Percentiles rank a stretch among this genome's conserved stretches.
These are phyloP conservation scores for Typha latifolia DNA, from an alignment of 176 grass and related monocot genomes.

Conservation along the genomic window DNA sequence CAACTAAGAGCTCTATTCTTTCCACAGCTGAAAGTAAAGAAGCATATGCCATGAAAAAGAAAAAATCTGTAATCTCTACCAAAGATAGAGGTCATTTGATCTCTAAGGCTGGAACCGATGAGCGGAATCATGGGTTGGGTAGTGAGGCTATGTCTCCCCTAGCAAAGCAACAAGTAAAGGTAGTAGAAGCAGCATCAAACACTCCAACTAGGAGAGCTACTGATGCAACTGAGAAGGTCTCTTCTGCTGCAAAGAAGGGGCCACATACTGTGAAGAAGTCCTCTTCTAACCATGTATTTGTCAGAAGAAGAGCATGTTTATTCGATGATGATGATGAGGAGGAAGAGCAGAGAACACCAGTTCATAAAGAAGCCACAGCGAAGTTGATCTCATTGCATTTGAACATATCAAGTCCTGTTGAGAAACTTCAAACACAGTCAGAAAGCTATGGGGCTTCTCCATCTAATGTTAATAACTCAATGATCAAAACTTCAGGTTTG, in stretches of 20 bases:
- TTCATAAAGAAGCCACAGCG: slow-evolving; percentile 42
- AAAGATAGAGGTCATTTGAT: slow-evolving; percentile 21
- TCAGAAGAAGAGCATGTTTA: slow-evolving; percentile 51
- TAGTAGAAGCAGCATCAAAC: slow-evolving; percentile 16
- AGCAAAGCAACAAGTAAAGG: slow-evolving; percentile 29
- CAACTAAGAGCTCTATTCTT: slow-evolving; percentile 20
- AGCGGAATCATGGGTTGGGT: slow-evolving; percentile 15
- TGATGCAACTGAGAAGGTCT: slow-evolving; percentile 33
- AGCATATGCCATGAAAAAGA: slow-evolving; percentile 26
- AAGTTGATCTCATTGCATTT: slow-evolving; percentile 30
- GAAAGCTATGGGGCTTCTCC: slow-evolving; percentile 28
- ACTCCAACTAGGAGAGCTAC: slow-evolving; percentile 17
- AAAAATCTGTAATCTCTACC: slow-evolving; percentile 17
- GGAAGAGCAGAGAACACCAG: slow-evolving; percentile 56
- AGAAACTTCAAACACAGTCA: slow-evolving; percentile 30
- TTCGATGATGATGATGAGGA: slow-evolving; percentile 49
- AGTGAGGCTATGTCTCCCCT: slow-evolving; percentile 15
- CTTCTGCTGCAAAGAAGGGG: slow-evolving; percentile 31
- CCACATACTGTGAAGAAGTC: slow-evolving; percentile 22
- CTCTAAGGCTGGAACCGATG: slow-evolving; percentile 18
- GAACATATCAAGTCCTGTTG: slow-evolving; percentile 13
- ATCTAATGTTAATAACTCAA: slow-evolving; percentile 27
- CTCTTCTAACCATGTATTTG: slow-evolving; percentile 15
- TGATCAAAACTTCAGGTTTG: slow-evolving; percentile 31
- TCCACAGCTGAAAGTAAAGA: slow-evolving; percentile 20